phyloP scores from a whole-genome alignment of 768 basidiomycete species.

The Tulasnella calospora region DNA sequence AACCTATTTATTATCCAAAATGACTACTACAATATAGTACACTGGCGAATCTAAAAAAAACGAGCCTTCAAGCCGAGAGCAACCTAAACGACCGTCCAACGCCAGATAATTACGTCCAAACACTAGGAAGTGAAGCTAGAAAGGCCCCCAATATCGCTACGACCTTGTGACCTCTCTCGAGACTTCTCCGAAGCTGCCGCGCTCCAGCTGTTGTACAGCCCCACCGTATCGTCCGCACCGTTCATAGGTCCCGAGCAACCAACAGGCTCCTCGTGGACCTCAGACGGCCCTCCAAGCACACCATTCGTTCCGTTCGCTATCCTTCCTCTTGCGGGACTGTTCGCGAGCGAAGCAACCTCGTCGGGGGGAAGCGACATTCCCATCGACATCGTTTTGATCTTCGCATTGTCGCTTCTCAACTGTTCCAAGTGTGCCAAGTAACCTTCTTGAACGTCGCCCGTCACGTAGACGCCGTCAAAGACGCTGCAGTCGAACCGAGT shows the following conservation, averaged over 20 bases:
- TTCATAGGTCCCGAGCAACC: slow-evolving; percentile 48
- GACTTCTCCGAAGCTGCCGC: neutral
- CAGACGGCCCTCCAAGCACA: slow-evolving; percentile 26
- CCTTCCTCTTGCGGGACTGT: slow-evolving; percentile 10
- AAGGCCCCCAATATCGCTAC: neutral
- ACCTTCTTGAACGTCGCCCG: slow-evolving; percentile 79
- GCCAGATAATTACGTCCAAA: neutral
- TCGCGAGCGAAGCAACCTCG: slow-evolving; percentile 25
- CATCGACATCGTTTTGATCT: slow-evolving; percentile 50
- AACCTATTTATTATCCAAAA: slow-evolving; percentile 18
- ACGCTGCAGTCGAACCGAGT: slow-evolving; percentile 90
- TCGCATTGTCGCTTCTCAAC: slow-evolving; percentile 75
- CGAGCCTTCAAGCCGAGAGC: neutral
- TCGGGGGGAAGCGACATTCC: slow-evolving; percentile 34
- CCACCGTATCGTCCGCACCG: slow-evolving; percentile 70
- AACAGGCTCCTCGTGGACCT: neutral
- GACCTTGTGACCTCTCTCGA: neutral
- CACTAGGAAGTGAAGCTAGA: neutral
- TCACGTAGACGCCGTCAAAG: slow-evolving; percentile 95
- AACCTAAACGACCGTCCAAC: neutral
- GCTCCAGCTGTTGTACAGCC: slow-evolving; percentile 56
- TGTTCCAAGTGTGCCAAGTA: slow-evolving; percentile 74
- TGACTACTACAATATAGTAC: slow-evolving; percentile 1
- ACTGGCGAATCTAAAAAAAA: slow-evolving; percentile 13
- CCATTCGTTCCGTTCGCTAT: slow-evolving; percentile 9